Evolutionary conservation across 1,284 basidiomycete genomes (phyloP), one percentile per base, ranked within the genome.

Genomic region (Tremellales sp.): DNA sequence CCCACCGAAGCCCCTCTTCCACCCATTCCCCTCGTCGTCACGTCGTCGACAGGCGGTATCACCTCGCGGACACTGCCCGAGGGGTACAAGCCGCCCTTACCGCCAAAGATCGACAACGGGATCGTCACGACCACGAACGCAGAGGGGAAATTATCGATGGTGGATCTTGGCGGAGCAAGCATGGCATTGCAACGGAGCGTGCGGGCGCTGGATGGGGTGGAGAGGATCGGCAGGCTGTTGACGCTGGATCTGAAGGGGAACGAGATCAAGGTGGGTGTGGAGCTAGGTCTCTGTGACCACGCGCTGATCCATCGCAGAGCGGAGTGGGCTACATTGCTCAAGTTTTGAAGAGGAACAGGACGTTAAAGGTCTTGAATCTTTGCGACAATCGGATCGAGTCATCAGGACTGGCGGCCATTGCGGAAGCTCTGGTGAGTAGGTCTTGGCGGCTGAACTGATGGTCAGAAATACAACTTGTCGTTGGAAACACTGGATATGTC

Each of bases 331-430:
- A 95, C 68, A 81, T 98, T 33, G 86, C 91, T 0, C 92, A 97
- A 72, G 93, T 97, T 0, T 75, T 98, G 52, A 97, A 97, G 69
- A 83, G 93, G 34, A 98, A 98, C 70, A 78, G 92, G 25, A 97
- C 94, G 1, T 76, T 98, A 31, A 94, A 93, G 68, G 86, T 97
- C 12, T 78, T 97, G 26, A 97, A 97, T 66, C 73, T 97, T 39
- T 86, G 86, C 62, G 92, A 97, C 65, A 97, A 97, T 71, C 88
- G 86, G 67, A 81, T 97, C 18, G 92, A 94, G 50, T 79, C 88
- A 2, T 75, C 80, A 7, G 89, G 89, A 37, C 76, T 98, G 12
- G 81, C 86, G 0, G 75, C 79, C 0, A 77, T 98, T 12, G 91
- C 91, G 0, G 94, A 97, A 68, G 87, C 91, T 12, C 74, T 98